Percentiles rank a stretch among this genome's conserved stretches.
These are phyloP conservation scores for Nicotiana tabacum DNA, from an alignment of 257 asterid genomes.

Conservation along the genomic window DNA sequence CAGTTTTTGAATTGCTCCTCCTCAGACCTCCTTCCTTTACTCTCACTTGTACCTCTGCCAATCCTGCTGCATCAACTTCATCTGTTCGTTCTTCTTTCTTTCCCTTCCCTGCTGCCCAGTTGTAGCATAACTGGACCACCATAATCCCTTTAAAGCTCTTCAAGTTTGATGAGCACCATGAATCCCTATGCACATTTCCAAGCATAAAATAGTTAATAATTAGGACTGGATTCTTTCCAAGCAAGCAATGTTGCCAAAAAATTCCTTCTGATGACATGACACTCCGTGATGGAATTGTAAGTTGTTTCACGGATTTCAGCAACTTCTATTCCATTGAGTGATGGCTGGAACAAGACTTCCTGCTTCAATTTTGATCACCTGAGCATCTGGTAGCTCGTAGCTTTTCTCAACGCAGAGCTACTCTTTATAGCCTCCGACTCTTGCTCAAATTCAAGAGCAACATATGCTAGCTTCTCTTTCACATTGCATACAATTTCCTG, in stretches of 20 bases:
- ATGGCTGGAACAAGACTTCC: neutral
- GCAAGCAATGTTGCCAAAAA: neutral
- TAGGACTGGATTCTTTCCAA: neutral
- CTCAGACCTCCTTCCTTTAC: no score
- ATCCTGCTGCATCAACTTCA: neutral
- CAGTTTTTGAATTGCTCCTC: no score
- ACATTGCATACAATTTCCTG: neutral
- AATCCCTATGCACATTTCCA: neutral
- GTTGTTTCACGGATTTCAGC: neutral
- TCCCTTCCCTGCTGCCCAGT: neutral
- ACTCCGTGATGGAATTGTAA: no score
- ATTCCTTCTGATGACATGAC: neutral
- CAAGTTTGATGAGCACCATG: neutral
- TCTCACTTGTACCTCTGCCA: neutral
- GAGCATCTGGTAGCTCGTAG: neutral
- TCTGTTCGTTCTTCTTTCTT: neutral
- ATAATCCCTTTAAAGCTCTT: slow-evolving; percentile 2
- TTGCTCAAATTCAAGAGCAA: neutral
- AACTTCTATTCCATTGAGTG: neutral
- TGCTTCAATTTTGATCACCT: neutral
- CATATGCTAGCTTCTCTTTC: neutral
- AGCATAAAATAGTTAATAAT: neutral
- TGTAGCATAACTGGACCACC: neutral
- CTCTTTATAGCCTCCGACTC: neutral
- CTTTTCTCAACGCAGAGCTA: neutral